Evolutionary conservation across 73 alveolate species (phyloP).

Genomic region (Symbiodinium pilosum): DNA sequence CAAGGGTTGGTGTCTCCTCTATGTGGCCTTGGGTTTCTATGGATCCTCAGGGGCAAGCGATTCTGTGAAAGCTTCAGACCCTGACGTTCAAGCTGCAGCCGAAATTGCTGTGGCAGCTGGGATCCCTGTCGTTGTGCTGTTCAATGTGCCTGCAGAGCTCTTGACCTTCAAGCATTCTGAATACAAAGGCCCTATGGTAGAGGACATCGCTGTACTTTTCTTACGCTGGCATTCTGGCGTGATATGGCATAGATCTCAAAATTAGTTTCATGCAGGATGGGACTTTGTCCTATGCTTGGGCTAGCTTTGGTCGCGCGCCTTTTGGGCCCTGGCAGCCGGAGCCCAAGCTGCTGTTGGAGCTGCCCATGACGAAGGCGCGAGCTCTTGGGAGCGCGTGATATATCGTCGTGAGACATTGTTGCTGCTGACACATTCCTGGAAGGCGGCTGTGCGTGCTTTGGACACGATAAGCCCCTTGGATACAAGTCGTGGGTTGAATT

Average conservation of each 20-base stretch:
- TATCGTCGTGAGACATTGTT: too few species aligned
- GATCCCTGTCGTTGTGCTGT: conserved; percentile 43
- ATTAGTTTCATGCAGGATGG: neutral
- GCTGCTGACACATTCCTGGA: neutral
- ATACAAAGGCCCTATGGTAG: neutral
- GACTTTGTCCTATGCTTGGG: neutral
- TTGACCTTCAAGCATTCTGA: neutral
- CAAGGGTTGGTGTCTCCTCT: conserved; percentile 17
- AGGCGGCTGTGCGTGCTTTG: neutral
- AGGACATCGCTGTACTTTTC: too few species aligned
- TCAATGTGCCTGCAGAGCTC: conserved; percentile 60
- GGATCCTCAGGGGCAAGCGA: neutral
- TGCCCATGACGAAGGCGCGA: conserved; percentile 75
- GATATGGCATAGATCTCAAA: neutral
- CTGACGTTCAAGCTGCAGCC: conserved; percentile 53
- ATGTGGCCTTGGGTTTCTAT: conserved; percentile 40
- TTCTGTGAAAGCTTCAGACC: conserved; percentile 4
- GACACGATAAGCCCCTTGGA: neutral
- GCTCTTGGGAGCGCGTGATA: too few species aligned
- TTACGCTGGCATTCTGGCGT: too few species aligned
- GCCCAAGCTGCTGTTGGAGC: conserved; percentile 25
- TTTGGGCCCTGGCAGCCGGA: neutral
- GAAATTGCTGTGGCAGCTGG: conserved; percentile 31
- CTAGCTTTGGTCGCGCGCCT: neutral
- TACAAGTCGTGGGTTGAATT: too few species aligned